These are phyloP conservation scores for Erodium texanum DNA, from an alignment of 441 rosid genomes.

Conservation along the genomic window DNA sequence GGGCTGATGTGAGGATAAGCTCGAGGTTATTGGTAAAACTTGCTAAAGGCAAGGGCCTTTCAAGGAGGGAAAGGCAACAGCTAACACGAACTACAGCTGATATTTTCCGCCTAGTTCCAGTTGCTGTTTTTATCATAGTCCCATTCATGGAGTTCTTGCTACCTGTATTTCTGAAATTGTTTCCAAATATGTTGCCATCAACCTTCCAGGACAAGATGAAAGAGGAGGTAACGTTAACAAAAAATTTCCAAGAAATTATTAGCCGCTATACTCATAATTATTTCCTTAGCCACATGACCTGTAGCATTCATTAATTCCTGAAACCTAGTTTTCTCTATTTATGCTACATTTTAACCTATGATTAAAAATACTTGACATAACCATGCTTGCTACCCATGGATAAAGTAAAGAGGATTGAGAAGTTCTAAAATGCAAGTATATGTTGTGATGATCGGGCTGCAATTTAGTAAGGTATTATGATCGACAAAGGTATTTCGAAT, in stretches of 20 bases:
- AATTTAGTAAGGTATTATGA: neutral
- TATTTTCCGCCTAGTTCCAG: conserved; percentile 27
- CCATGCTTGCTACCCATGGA: neutral
- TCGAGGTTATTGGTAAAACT: conserved; percentile 40
- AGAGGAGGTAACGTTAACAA: conserved; percentile 57
- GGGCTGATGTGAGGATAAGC: conserved; percentile 90
- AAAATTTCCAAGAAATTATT: neutral
- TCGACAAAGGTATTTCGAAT: neutral
- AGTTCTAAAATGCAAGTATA: neutral
- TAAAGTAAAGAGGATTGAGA: neutral
- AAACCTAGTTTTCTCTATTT: neutral
- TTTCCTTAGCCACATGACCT: neutral
- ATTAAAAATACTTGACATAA: neutral
- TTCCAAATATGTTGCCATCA: conserved; percentile 96
- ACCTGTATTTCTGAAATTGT: conserved; percentile 69
- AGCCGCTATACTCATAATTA: conserved; percentile 5
- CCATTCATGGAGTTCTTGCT: conserved; percentile 69
- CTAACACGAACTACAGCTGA: conserved; percentile 25
- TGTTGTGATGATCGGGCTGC: neutral
- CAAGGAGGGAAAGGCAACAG: conserved; percentile 28
- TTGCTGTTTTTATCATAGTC: conserved; percentile 26
- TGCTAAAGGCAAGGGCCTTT: conserved; percentile 24
- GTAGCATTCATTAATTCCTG: neutral
- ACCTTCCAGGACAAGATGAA: conserved; percentile 98
- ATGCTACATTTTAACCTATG: neutral